These are phyloP conservation scores for Cordyceps pruinosa DNA, from an alignment of 2,329 filamentous ascomycete genomes.

Conservation along the genomic window DNA sequence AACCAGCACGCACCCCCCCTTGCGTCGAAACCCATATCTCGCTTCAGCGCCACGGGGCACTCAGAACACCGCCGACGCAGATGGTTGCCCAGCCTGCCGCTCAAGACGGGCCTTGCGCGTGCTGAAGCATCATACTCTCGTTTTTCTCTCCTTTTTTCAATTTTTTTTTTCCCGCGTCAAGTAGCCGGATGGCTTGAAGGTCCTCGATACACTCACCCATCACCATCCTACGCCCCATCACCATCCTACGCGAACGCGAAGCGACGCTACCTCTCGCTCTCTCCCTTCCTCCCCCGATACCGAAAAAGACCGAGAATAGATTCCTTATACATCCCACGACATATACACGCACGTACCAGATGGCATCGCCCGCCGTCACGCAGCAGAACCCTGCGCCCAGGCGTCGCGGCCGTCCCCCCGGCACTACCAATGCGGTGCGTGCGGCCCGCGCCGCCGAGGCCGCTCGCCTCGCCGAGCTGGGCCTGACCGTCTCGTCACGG, in stretches of 20 bases:
- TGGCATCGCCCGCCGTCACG: constrained; percentile 31
- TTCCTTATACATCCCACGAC: too few species aligned
- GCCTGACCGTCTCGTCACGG: constrained; percentile 58
- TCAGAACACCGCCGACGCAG: background rate
- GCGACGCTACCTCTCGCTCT: background rate
- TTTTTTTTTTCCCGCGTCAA: too few species aligned
- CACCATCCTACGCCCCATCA: too few species aligned
- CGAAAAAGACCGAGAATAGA: background rate
- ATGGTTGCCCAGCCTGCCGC: background rate
- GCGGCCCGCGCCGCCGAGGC: constrained; percentile 33
- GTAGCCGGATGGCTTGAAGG: background rate
- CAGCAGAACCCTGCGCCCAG: constrained; percentile 33
- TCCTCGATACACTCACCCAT: background rate
- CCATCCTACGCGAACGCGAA: constrained; percentile 1
- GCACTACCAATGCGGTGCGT: constrained; percentile 35
- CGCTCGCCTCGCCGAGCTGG: constrained; percentile 27
- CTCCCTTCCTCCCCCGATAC: background rate
- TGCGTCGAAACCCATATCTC: background rate
- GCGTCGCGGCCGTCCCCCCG: constrained; percentile 41
- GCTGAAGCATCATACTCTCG: background rate
- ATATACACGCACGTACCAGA: background rate
- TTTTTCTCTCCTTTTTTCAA: background rate
- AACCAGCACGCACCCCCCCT: too few species aligned
- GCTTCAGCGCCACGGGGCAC: background rate
- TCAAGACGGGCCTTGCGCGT: background rate